Conservation (phyloP, 129 eudicot genomes). For the Flaveria brownii region DNA sequence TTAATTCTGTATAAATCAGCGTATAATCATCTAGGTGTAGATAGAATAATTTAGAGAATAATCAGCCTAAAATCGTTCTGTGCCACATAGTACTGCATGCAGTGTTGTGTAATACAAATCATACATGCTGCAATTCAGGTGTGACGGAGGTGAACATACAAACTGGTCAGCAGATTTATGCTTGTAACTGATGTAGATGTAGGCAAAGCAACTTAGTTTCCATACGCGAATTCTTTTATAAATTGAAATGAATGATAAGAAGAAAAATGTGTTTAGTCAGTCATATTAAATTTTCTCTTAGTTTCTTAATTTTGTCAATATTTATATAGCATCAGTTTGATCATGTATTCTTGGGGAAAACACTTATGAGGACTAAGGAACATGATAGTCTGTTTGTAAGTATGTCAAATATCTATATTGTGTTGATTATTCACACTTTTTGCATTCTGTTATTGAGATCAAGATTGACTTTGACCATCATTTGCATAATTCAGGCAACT, state of each 20-base stretch:
- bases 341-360: not conserved
- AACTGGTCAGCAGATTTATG: too few species aligned
- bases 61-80: not conserved
- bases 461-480: conserved; percentile 13
- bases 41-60: not conserved
- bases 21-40: not conserved
- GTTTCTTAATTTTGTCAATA: not conserved
- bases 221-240: too few species aligned
- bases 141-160: too few species aligned
- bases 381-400: not conserved
- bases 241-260: too few species aligned
- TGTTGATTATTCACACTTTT: not conserved
- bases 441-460: not conserved
- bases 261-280: too few species aligned
- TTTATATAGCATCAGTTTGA: too few species aligned
- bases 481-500: conserved; percentile 48
- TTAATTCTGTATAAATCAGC: not conserved
- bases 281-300: not conserved
- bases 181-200: too few species aligned
- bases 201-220: too few species aligned
- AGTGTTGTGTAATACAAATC: not conserved
- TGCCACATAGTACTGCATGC: not conserved
- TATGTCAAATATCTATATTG: not conserved
- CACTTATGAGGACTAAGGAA: not conserved
- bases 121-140: too few species aligned